phyloP scores from a whole-genome alignment of 257 asterid genomes.

The Vinca minor region DNA sequence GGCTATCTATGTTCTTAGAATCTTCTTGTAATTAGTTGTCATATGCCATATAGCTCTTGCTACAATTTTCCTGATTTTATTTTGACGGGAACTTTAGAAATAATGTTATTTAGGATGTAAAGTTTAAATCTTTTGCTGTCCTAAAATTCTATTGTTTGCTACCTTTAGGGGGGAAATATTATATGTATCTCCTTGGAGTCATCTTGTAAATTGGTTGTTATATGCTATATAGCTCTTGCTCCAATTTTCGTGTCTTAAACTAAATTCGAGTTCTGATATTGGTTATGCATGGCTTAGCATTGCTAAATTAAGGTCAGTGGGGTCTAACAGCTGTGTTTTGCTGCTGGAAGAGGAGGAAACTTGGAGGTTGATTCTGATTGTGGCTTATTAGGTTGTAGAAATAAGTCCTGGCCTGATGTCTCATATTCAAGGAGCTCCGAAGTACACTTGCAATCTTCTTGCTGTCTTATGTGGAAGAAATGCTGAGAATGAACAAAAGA shows the following conservation, averaged over 20 bases:
- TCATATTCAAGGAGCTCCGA: constrained; percentile 75
- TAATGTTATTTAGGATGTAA: not conserved
- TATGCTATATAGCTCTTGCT: not conserved
- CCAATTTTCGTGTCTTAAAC: not conserved
- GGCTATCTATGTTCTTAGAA: not conserved
- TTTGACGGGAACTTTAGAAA: not conserved
- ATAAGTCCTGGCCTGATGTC: constrained; percentile 39
- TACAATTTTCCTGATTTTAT: not conserved
- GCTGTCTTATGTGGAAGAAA: constrained; percentile 50
- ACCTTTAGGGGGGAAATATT: no score
- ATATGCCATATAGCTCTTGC: no score
- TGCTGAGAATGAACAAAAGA: constrained; percentile 36
- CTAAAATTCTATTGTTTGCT: no score
- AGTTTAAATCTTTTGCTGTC: not conserved
- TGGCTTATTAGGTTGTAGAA: no score
- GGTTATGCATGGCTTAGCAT: no score
- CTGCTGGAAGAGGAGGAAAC: no score
- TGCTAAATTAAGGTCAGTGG: not conserved
- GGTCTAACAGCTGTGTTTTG: not conserved
- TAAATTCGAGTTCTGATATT: not conserved
- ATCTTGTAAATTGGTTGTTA: not conserved
- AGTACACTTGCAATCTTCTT: constrained; percentile 70
- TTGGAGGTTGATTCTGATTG: no score
- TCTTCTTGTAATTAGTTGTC: no score
- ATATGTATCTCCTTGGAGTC: no score